phyloP scores from a whole-genome alignment of 257 asterid species.

The Misopates orontium region DNA sequence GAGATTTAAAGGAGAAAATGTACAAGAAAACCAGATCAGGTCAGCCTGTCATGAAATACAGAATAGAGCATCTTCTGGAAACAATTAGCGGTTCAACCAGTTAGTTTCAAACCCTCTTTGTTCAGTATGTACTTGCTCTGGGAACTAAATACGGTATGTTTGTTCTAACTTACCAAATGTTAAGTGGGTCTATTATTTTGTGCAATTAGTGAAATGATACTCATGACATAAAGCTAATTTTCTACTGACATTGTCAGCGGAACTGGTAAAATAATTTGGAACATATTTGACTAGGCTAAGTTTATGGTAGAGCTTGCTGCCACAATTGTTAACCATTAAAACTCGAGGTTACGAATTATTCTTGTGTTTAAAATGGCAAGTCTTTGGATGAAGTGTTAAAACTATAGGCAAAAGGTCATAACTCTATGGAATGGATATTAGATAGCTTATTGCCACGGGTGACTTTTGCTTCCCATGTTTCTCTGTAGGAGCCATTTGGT shows the following conservation, averaged over 20 bases:
- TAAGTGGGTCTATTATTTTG: not conserved
- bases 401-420: too few species aligned
- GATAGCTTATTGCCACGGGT: too few species aligned
- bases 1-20: conserved; percentile 70
- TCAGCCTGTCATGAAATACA: conserved; percentile 92
- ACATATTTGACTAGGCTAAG: not conserved
- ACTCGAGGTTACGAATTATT: too few species aligned
- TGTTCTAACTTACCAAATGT: not conserved
- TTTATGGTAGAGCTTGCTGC: too few species aligned
- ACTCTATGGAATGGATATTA: too few species aligned
- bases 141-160: not conserved
- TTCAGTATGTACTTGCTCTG: not conserved
- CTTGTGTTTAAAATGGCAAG: too few species aligned
- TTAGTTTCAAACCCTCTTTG: conserved; percentile 25
- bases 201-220: not conserved
- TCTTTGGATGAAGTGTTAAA: too few species aligned
- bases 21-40: conserved; percentile 84
- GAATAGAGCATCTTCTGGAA: conserved; percentile 89
- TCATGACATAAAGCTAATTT: not conserved
- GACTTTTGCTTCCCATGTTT: too few species aligned
- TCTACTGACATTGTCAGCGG: not conserved
- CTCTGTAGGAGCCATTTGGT: too few species aligned
- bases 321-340: too few species aligned
- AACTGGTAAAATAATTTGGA: not conserved
- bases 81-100: conserved; percentile 53